Percentiles rank a stretch among this genome's conserved stretches.
These are phyloP conservation scores for Acer campestre DNA, from an alignment of 345 rosid genomes.

Conservation along the genomic window DNA sequence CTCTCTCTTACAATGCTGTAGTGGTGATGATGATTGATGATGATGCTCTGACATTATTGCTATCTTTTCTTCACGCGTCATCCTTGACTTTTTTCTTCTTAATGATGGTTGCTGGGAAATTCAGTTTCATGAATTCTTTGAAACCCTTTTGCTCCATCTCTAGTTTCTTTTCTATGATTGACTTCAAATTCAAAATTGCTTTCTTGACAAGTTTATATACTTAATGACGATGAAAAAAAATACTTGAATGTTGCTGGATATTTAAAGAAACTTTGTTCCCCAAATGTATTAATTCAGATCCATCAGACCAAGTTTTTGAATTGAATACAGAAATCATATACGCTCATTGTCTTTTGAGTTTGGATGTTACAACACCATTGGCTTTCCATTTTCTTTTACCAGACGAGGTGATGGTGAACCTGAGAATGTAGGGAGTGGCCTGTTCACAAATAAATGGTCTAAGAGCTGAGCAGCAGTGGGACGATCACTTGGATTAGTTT, in stretches of 20 bases:
- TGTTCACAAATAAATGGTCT: too few species aligned
- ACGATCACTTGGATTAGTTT: too few species aligned
- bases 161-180: background rate
- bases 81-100: background rate
- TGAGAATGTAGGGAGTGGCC: too few species aligned
- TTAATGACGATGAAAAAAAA: background rate
- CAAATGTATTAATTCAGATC: too few species aligned
- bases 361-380: too few species aligned
- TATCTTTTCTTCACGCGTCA: background rate
- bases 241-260: background rate
- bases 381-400: too few species aligned
- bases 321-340: too few species aligned
- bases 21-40: background rate
- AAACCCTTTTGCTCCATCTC: background rate
- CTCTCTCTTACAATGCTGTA: background rate
- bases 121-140: background rate
- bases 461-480: too few species aligned
- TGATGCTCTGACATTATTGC: background rate
- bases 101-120: background rate
- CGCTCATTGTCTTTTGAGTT: too few species aligned
- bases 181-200: background rate
- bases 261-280: background rate
- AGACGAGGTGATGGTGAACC: too few species aligned
- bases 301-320: too few species aligned
- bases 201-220: too few species aligned